phyloP scores from a whole-genome alignment of 768 basidiomycete genomes.

The Tylopilus balloui region DNA sequence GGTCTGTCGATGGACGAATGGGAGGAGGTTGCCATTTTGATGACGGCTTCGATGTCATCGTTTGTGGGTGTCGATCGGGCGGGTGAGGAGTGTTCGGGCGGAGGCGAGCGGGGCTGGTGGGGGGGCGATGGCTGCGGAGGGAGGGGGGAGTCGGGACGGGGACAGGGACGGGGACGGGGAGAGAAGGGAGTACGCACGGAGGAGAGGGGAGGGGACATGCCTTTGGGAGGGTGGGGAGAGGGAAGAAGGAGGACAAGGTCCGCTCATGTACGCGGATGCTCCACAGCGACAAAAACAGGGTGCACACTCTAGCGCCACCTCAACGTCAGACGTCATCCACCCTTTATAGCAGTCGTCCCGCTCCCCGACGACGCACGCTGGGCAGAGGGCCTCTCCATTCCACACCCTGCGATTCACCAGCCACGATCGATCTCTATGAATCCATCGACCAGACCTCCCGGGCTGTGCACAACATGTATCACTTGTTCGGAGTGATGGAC shows the following conservation, averaged over 20 bases:
- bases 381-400: background rate
- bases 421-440: no score
- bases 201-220: conserved; percentile 15
- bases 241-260: conserved; percentile 11
- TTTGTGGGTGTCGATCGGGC: conserved; percentile 45
- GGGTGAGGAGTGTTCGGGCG: conserved; percentile 7
- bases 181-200: conserved; percentile 1
- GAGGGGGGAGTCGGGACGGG: background rate
- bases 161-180: fast-evolving
- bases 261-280: conserved; percentile 30
- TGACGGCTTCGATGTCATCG: conserved; percentile 90
- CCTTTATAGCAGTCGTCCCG: conserved; percentile 9
- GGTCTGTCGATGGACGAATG: conserved; percentile 49
- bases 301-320: conserved; percentile 30
- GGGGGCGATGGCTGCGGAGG: conserved; percentile 12
- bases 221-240: background rate
- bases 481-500: no score
- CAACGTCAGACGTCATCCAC: conserved; percentile 32
- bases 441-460: no score
- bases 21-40: conserved; percentile 82
- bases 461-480: no score
- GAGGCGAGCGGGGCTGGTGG: background rate
- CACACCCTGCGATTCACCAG: no score
- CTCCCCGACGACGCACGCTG: background rate
- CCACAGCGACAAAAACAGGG: conserved; percentile 35